These are phyloP conservation scores for Amanita jacksonii DNA, from an alignment of 768 basidiomycete genomes.

Conservation along the genomic window DNA sequence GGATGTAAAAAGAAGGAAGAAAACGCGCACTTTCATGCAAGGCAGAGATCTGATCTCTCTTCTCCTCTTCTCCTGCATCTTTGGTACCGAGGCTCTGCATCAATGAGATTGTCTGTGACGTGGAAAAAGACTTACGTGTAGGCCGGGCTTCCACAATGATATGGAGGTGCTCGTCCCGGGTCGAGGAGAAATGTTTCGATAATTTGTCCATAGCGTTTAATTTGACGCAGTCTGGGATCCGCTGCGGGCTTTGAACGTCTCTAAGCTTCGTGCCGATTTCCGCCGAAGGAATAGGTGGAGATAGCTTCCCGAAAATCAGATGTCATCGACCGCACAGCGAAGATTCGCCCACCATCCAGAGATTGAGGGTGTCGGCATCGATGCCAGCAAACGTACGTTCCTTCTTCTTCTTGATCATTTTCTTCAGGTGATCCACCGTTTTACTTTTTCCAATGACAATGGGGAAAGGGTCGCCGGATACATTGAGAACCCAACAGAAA, in stretches of 20 bases:
- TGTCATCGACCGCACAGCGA: background rate
- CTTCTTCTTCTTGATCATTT: background rate
- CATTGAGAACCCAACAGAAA: too few species aligned
- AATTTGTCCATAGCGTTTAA: too few species aligned
- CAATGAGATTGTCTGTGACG: background rate
- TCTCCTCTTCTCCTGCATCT: constrained; percentile 1
- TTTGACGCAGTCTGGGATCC: too few species aligned
- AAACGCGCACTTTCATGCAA: constrained; percentile 5
- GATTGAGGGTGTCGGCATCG: background rate
- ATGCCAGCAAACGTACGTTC: background rate
- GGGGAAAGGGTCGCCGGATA: too few species aligned
- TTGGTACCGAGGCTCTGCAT: constrained; percentile 1
- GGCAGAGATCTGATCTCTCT: constrained; percentile 4
- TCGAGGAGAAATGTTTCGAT: background rate
- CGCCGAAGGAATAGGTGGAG: too few species aligned
- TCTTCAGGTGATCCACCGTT: background rate
- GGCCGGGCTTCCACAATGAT: constrained; percentile 1
- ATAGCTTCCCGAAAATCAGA: background rate
- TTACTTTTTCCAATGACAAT: too few species aligned
- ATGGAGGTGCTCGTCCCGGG: background rate
- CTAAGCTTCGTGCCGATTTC: too few species aligned
- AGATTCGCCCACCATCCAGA: background rate
- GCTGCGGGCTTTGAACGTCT: too few species aligned
- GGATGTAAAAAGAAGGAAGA: constrained; percentile 5
- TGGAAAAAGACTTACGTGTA: constrained; percentile 2